Base-by-base conservation (phyloP, 2,329 filamentous ascomycete genomes). In the Fusarium dimerum region DNA sequence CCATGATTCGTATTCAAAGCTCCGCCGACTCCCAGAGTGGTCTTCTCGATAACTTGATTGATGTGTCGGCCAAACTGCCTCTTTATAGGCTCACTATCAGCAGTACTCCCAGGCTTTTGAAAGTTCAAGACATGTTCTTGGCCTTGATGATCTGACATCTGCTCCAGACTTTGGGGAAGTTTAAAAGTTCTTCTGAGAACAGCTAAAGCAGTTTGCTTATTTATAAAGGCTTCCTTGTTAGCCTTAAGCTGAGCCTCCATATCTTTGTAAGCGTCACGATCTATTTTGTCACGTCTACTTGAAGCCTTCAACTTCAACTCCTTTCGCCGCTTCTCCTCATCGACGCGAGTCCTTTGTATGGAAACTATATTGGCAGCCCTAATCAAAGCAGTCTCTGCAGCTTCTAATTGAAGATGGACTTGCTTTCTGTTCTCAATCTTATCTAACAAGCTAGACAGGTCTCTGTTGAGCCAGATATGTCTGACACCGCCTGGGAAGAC, bases 381-480 rank as follows among this genome's bases (percentile, higher is more conserved):
- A 61, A 99, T 89, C 40, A 99, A 76, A 18, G 90, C 85, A 0
- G 91, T 97, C 71, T 97, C 88, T 1, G 93, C 93, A 9, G 73
- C 73, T 67, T 99, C 94, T 0, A 99, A 81, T 50, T 78, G 76
- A 40, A 79, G 70, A 43, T 93, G 91, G 12, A 96, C 76, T 9
- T 81, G 74, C 54, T 92, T 84, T 42, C 94, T 83, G 57, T 84
- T 76, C 45, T 89, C 82, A 43, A 97, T 88, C 68, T 97, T 97
- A 55, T 92, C 88, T 43, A 90, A 81, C 11, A 99, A 80, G 8
- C 87, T 81, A 41, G 92, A 90, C 60, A 91, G 87, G 67, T 99
- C 90, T 55, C 93, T 84, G 54, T 97, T 99, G 63, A 99, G 86
- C 92, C 93, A 99, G 43, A 99, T 89, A 62, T 97, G 97, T 53